Base-by-base conservation (phyloP, 169 alveolate species). In the Plasmodium vivax region DNA sequence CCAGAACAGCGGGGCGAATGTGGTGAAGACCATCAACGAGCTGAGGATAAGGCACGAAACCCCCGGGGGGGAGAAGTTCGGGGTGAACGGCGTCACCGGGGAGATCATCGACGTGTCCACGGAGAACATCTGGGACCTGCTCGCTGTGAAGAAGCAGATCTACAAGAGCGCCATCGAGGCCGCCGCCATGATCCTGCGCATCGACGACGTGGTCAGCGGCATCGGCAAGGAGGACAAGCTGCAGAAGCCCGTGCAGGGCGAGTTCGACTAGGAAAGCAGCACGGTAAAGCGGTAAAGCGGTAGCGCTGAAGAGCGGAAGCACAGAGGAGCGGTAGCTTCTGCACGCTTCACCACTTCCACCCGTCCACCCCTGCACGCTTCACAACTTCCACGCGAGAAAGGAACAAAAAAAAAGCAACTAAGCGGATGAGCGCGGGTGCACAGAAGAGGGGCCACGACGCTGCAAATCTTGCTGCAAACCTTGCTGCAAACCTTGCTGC, bases 1-100 rank as follows among this genome's bases (percentile, higher is more conserved):
- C 14, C 99, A 98, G 92, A 99, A 99, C 96, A 99, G 99, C 85
- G 99, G 99, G 27, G 99, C 98, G 30, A 99, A 98, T 94, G 99
- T 99, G 32, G 99, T 98, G 8, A 96, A 98, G 82, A 94, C 96
- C 23, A 93, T 98, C 58, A 98, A 99, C 23, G 99, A 98, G 43
- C 96, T 98, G 34, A 97, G 99, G 84, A 95, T 98, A 30, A 95
- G 94, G 62, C 99, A 98, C 94, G 94, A 97, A 71, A 81, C 95
- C 41, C 94, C 95, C 5, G 94, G 47, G 23, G 96, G 93, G 96
- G 96, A 58, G 95, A 94, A 84, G 90, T 95, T 51, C 95, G 98
- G 99, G 12, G 95, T 99, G 74, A 99, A 99, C 96, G 99, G 99
- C 54, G 97, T 98, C 90, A 97, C 99, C 9, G 99, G 99, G 14